Evolutionary conservation across 805 yeast species (phyloP).

Genomic region (Osmozyma mogii): DNA sequence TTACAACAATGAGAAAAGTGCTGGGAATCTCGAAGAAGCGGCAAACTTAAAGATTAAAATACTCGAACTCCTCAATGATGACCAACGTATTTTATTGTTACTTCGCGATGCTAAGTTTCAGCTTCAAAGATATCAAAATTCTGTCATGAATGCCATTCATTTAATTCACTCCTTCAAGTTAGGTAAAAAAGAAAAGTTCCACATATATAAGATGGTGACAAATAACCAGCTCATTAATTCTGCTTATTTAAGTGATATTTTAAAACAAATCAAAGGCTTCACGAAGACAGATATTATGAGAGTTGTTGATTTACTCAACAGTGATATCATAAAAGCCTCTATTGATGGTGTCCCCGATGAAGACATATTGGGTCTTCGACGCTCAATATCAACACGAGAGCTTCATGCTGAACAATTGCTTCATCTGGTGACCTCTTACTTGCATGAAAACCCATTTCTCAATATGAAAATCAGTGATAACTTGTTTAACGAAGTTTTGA

Average conservation of each 20-base stretch:
- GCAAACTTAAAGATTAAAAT: conserved; percentile 4
- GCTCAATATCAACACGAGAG: too few relatives aligned
- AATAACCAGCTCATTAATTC: conserved; percentile 22
- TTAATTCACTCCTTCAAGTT: conserved; percentile 15
- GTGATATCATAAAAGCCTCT: conserved; percentile 5
- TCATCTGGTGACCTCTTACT: conserved; percentile 10
- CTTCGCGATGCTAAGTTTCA: conserved; percentile 12
- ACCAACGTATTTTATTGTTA: conserved; percentile 8
- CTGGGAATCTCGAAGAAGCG: too few relatives aligned
- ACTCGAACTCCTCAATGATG: conserved; percentile 10
- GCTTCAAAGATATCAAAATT: conserved; percentile 18
- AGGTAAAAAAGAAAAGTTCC: conserved; percentile 18
- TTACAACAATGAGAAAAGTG: too few relatives aligned
- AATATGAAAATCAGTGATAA: conserved; percentile 18
- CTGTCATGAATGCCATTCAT: conserved; percentile 20
- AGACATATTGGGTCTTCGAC: conserved; percentile 3
- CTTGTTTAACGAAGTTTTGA: conserved; percentile 25
- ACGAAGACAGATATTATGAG: conserved; percentile 1
- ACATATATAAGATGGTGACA: conserved; percentile 25
- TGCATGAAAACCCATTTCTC: conserved; percentile 10
- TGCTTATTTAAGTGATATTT: conserved; percentile 14
- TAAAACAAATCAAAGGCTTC: conserved; percentile 8
- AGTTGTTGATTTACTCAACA: conserved; percentile 3
- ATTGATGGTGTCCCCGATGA: conserved; percentile 5
- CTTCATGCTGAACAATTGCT: background rate